Base-by-base conservation (phyloP, 2,329 filamentous ascomycete genomes). In the Cladophialophora carrionii region DNA sequence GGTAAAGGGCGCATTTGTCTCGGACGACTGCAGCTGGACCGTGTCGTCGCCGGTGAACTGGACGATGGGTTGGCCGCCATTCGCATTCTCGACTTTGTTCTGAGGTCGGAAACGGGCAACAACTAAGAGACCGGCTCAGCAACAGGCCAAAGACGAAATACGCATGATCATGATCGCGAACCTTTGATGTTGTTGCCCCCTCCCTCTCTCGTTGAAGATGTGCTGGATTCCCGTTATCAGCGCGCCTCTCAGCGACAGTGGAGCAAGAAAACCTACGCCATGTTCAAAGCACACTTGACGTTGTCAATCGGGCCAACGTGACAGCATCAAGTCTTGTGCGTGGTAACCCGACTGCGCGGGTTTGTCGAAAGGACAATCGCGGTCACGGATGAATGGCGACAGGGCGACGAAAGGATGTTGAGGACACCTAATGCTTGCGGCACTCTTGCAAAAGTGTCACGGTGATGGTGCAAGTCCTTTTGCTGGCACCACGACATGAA, bases 91-190 rank as follows among this genome's bases (percentile, higher is more conserved):
- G 78, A 95, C 81, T 82, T 91, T 92, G 84, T 99, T 99, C 81
- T 97, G 94, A 73, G 95, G 95, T 76, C 95, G 88, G 82, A 99
- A 99, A 75, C 95, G 91, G 83, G 94, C 94, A 78, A 99, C 93
- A 78, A 99, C 95, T 91, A 43, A 20, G 26, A 26, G 54, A 32
- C 14, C n/a, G 72, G 34, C 75, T 79, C 31, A 62, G 61, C 59
- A 64, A 54, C n/a, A 57, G 60, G 62, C 2, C 14, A 49, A 22
- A 37, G 14, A 31, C 5, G 8, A 17, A 20, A 10, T 17, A 6
- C 2, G 34, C 52, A 12, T 20, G 12, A 29, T 29, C 26, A 29
- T 29, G 26, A 57, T 37, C 24, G 71, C 74, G 75, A 79, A 85
- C 83, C 82, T 78, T 81, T 83, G 71, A 83, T 84, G 74, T 81